phyloP scores from a whole-genome alignment of 176 grass and related monocot species.

The Typha latifolia region DNA sequence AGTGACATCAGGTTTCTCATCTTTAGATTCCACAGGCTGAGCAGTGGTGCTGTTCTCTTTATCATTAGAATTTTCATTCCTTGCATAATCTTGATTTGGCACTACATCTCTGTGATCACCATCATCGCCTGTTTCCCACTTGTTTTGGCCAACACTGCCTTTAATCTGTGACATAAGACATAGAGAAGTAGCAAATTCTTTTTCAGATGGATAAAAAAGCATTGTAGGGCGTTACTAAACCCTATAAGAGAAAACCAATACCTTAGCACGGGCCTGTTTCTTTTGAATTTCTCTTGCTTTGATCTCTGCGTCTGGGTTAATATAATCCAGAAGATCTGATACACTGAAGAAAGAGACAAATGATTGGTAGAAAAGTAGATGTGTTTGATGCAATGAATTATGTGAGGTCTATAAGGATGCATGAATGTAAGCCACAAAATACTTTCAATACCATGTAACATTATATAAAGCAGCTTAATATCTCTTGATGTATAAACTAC shows the following conservation, averaged over 20 bases:
- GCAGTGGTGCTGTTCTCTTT: constrained; percentile 50
- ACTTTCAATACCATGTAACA: neutral
- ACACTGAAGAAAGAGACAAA: constrained; percentile 43
- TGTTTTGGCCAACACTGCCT: constrained; percentile 51
- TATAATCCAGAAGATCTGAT: constrained; percentile 98
- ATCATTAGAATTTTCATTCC: constrained; percentile 44
- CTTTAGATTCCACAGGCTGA: constrained; percentile 44
- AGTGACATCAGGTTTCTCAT: constrained; percentile 40
- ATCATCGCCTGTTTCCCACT: constrained; percentile 53
- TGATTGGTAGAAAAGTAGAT: constrained; percentile 7
- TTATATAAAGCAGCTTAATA: neutral
- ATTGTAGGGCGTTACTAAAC: constrained; percentile 9
- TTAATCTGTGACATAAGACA: constrained; percentile 60
- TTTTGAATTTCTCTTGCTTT: constrained; percentile 93
- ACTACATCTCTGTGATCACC: constrained; percentile 46
- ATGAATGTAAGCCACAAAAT: too few species aligned
- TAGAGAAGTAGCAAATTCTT: constrained; percentile 11
- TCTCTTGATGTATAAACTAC: too few species aligned
- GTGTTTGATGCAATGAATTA: neutral
- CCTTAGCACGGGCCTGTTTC: constrained; percentile 95
- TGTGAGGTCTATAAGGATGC: too few species aligned
- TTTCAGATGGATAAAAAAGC: constrained; percentile 15
- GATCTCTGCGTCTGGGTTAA: constrained; percentile 88
- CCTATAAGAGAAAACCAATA: constrained; percentile 23
- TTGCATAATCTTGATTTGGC: constrained; percentile 37